A percentile compares a stretch with the other conserved stretches of the same genome.
These are phyloP conservation scores for Madurella fahalii DNA, from an alignment of 2,329 filamentous ascomycete genomes.

Conservation along the genomic window DNA sequence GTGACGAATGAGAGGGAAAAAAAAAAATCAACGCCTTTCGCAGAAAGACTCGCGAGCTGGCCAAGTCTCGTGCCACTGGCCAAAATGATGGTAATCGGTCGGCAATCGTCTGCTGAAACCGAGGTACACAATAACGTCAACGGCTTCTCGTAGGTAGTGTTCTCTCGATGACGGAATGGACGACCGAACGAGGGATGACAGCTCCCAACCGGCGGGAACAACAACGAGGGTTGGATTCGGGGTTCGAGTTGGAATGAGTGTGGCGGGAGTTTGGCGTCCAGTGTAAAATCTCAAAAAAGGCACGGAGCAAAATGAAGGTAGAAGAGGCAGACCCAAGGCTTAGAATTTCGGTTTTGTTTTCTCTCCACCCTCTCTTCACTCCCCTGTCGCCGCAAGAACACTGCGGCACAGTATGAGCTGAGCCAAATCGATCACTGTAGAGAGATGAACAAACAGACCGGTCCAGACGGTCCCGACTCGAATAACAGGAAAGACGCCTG, in stretches of 20 bases:
- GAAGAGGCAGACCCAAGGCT: background rate
- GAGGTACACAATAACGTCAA: background rate
- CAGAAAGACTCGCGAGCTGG: conserved; percentile 1
- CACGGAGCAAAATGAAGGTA: background rate
- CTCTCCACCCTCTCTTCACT: background rate
- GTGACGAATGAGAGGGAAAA: background rate
- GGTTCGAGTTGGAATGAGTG: background rate
- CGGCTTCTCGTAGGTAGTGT: background rate
- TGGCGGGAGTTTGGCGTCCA: background rate
- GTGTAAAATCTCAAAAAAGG: background rate
- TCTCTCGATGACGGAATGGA: background rate
- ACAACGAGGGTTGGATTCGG: background rate
- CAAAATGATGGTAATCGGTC: background rate
- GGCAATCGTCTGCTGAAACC: background rate
- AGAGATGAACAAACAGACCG: conserved; percentile 1
- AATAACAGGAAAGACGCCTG: background rate
- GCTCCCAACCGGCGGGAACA: background rate
- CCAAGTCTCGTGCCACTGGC: conserved; percentile 3
- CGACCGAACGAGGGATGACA: background rate
- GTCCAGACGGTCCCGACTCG: conserved; percentile 1
- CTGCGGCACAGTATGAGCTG: conserved; percentile 1
- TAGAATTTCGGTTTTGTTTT: background rate
- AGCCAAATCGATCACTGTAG: background rate
- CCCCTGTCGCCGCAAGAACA: background rate
- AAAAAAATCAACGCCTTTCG: background rate